Percentiles rank a stretch among this genome's conserved stretches.
Evolutionary conservation across 2,329 filamentous ascomycete species (phyloP).

Genomic region (Ophiostoma australiae): DNA sequence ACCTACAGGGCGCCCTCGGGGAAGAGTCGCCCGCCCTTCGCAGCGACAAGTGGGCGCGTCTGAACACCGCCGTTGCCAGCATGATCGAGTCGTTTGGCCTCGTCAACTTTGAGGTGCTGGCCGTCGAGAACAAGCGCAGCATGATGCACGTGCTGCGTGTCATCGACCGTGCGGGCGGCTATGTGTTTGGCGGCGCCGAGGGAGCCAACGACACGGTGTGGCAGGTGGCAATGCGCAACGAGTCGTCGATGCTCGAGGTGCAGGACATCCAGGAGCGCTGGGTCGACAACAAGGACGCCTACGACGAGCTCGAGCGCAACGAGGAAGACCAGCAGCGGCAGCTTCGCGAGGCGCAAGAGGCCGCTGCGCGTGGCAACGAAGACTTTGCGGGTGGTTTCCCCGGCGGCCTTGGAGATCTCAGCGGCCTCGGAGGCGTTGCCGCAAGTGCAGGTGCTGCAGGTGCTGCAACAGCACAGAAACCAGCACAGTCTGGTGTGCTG

Average conservation of each 20-base stretch:
- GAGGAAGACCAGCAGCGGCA: slow-evolving; percentile 73
- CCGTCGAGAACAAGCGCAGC: slow-evolving; percentile 92
- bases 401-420: slow-evolving; percentile 24
- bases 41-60: slow-evolving; percentile 70
- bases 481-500: slow-evolving; percentile 34
- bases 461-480: slow-evolving; percentile 19
- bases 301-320: slow-evolving; percentile 72
- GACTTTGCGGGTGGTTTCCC: slow-evolving; percentile 31
- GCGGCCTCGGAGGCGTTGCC: not conserved
- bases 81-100: slow-evolving; percentile 86
- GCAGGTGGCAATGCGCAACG: slow-evolving; percentile 86
- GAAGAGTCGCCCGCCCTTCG: slow-evolving; percentile 67
- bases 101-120: slow-evolving; percentile 86
- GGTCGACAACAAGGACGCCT: slow-evolving; percentile 84
- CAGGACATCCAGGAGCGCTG: slow-evolving; percentile 92
- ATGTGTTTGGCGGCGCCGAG: slow-evolving; percentile 85
- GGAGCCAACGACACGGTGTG: slow-evolving; percentile 95
- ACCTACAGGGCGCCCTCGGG: slow-evolving; percentile 75
- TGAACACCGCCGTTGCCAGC: slow-evolving; percentile 82
- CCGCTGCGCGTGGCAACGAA: slow-evolving; percentile 34
- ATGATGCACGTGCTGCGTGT: slow-evolving; percentile 89
- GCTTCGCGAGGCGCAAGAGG: slow-evolving; percentile 33
- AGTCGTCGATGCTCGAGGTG: slow-evolving; percentile 69
- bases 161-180: slow-evolving; percentile 87
- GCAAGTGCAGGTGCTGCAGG: not conserved